These are phyloP conservation scores for Lepiota venenata DNA, from an alignment of 768 basidiomycete genomes.

Conservation along the genomic window DNA sequence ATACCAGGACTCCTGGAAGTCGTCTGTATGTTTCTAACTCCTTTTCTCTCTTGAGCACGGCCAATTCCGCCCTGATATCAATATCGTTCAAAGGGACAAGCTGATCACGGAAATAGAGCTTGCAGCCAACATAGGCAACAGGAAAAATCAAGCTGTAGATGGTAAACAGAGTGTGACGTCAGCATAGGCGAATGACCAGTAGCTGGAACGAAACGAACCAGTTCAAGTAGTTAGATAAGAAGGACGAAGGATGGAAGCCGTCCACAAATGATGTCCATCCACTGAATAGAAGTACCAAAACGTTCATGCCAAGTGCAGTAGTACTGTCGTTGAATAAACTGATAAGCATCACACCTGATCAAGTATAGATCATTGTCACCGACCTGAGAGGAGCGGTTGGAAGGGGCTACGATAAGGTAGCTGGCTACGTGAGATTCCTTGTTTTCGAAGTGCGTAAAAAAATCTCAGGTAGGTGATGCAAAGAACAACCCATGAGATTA, in stretches of 20 bases:
- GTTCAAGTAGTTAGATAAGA: constrained; percentile 27
- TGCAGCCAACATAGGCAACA: constrained; percentile 22
- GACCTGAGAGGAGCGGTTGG: constrained; percentile 42
- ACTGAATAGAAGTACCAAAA: constrained; percentile 23
- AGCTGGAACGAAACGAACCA: constrained; percentile 18
- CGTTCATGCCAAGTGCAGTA: constrained; percentile 26
- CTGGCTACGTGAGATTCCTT: constrained; percentile 26
- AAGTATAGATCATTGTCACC: constrained; percentile 6
- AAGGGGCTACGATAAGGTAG: constrained; percentile 40
- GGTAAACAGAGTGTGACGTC: neutral
- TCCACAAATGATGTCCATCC: constrained; percentile 28
- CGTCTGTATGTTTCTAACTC: neutral
- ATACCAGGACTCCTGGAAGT: constrained; percentile 12
- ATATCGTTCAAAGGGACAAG: constrained; percentile 19
- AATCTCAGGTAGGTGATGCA: constrained; percentile 29
- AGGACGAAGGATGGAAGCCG: constrained; percentile 19
- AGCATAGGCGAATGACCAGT: neutral
- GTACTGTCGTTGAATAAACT: constrained; percentile 16
- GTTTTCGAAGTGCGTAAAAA: constrained; percentile 24
- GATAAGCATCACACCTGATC: neutral
- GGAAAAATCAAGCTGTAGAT: constrained; percentile 23
- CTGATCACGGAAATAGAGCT: constrained; percentile 20
- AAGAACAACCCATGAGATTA: constrained; percentile 28
- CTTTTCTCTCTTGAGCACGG: constrained; percentile 16
- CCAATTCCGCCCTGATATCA: constrained; percentile 22